These are phyloP conservation scores for Botryotinia calthae DNA, from an alignment of 2,329 filamentous ascomycete species.

Conservation along the genomic window DNA sequence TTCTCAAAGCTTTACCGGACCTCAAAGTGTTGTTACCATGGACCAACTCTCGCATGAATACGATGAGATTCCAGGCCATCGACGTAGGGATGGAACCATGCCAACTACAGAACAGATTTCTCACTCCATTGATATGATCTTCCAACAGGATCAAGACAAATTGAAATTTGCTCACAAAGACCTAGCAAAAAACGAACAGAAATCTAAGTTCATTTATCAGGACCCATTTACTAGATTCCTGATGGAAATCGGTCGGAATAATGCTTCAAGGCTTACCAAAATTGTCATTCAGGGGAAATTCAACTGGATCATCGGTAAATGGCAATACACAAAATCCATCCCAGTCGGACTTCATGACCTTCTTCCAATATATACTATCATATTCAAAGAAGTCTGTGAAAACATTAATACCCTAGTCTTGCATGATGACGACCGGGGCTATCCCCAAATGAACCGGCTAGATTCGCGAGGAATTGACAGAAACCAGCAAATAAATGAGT, in stretches of 20 bases:
- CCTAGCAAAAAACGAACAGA: not conserved
- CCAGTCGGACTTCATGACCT: constrained; percentile 5
- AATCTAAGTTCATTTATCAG: not conserved
- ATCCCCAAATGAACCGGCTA: not conserved
- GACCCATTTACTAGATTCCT: not conserved
- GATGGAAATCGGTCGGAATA: not conserved
- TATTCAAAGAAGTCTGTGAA: not conserved
- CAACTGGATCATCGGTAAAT: not conserved
- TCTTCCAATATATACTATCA: not conserved
- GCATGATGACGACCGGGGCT: not conserved
- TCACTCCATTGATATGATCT: not conserved
- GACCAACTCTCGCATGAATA: not conserved
- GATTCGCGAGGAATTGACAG: not conserved
- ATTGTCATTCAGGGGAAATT: not conserved
- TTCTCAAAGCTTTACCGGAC: not conserved
- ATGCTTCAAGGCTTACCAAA: not conserved
- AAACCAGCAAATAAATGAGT: not conserved
- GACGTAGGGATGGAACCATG: not conserved
- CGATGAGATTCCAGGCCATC: not conserved
- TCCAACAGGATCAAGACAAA: not conserved
- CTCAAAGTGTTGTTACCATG: not conserved
- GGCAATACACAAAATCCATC: not conserved
- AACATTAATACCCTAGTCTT: not conserved
- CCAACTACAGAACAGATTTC: not conserved
- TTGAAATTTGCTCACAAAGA: not conserved